phyloP scores from a whole-genome alignment of 495 filamentous ascomycete genomes.

The Podospora comata region DNA sequence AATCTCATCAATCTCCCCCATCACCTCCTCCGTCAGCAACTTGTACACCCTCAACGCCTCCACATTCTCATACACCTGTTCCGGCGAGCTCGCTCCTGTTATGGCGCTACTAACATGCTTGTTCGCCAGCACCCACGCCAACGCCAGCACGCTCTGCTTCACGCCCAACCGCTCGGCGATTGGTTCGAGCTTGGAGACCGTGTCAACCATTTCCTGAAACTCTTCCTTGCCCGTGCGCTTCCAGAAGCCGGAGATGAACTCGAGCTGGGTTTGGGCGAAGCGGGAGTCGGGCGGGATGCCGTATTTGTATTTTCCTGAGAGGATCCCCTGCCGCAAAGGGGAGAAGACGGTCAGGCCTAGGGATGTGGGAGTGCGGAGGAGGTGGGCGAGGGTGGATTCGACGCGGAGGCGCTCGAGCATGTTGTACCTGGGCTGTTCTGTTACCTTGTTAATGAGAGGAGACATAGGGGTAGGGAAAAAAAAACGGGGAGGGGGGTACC shows the following conservation, averaged over 20 bases:
- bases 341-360: slow-evolving; percentile 72
- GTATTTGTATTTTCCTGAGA: slow-evolving; percentile 81
- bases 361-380: too few species aligned
- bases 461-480: too few species aligned
- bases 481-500: too few species aligned
- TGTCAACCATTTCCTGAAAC: slow-evolving; percentile 46
- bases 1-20: not conserved
- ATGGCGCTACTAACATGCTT: slow-evolving; percentile 70
- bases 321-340: slow-evolving; percentile 67
- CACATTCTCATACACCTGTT: slow-evolving; percentile 72
- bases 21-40: slow-evolving; percentile 45
- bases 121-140: slow-evolving; percentile 81
- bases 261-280: slow-evolving; percentile 44
- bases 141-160: slow-evolving; percentile 61
- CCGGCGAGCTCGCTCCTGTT: slow-evolving; percentile 67
- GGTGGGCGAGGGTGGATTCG: too few species aligned
- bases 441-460: too few species aligned
- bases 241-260: slow-evolving; percentile 49
- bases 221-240: slow-evolving; percentile 42
- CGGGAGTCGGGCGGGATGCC: slow-evolving; percentile 57
- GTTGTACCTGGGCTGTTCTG: too few species aligned
- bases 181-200: slow-evolving; percentile 51
- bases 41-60: slow-evolving; percentile 56
- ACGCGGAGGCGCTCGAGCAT: too few species aligned
- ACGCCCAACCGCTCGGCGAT: slow-evolving; percentile 67